Conservation (phyloP, 75 land plant species). For the Selaginella moellendorffii region DNA sequence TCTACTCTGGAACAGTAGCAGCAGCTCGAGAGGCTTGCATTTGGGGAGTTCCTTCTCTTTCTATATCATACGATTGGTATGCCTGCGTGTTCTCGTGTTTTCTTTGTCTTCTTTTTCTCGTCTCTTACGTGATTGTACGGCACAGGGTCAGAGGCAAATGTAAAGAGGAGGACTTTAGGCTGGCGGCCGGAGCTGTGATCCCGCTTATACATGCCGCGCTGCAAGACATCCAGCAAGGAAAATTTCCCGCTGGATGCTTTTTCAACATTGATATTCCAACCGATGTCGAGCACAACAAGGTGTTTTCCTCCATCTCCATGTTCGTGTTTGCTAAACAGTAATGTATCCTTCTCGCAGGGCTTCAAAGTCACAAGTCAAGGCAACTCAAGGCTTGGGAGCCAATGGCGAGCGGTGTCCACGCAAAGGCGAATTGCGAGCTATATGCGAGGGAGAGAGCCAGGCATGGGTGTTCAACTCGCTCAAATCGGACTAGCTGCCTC, state of each 20-base stretch:
- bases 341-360: conserved; percentile 32
- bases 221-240: conserved; percentile 34
- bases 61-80: conserved; percentile 81
- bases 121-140: conserved; percentile 7
- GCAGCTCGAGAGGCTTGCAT: conserved; percentile 91
- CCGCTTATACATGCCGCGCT: conserved; percentile 47
- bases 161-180: conserved; percentile 27
- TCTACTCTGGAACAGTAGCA: conserved; percentile 95
- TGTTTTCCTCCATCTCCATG: conserved; percentile 10
- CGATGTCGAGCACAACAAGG: conserved; percentile 53
- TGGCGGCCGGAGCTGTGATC: conserved; percentile 50
- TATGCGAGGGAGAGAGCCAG: conserved; percentile 16
- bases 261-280: conserved; percentile 68
- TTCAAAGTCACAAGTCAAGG: conserved; percentile 73
- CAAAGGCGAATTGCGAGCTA: conserved; percentile 16
- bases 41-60: conserved; percentile 52
- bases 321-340: neutral
- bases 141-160: conserved; percentile 64
- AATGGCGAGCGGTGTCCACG: conserved; percentile 43
- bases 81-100: neutral
- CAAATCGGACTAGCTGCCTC: conserved; percentile 36
- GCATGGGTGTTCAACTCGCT: conserved; percentile 33
- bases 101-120: neutral
- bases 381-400: conserved; percentile 26
- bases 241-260: conserved; percentile 37